A percentile compares a stretch with the other conserved stretches of the same genome.
These are phyloP conservation scores for Rhododendron molle DNA, from an alignment of 148 eudicot genomes.

Conservation along the genomic window DNA sequence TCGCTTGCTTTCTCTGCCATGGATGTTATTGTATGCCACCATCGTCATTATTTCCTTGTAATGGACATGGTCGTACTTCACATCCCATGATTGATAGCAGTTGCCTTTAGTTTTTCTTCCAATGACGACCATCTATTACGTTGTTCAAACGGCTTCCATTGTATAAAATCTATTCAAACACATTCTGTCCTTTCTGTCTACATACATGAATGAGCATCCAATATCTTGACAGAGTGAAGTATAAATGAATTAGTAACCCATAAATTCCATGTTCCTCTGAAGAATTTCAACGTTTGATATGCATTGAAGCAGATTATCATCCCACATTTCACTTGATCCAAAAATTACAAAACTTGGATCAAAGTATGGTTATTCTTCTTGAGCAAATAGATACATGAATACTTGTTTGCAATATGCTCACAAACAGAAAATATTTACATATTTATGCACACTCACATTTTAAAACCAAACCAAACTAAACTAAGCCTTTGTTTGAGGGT, in stretches of 20 bases:
- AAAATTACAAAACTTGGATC: background rate
- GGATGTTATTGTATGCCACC: background rate
- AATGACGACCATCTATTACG: background rate
- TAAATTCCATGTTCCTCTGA: background rate
- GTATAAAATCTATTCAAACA: background rate
- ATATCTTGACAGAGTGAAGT: background rate
- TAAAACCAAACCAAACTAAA: background rate
- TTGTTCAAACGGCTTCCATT: background rate
- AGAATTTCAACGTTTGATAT: background rate
- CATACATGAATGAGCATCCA: background rate
- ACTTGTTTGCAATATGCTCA: background rate
- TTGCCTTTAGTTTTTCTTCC: background rate
- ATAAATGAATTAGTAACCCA: background rate
- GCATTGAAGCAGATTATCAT: background rate
- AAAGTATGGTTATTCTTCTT: background rate
- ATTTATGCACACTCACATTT: background rate
- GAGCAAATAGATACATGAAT: background rate
- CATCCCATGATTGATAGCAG: background rate
- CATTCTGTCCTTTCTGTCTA: background rate
- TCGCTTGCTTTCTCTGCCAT: background rate
- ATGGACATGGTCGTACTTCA: background rate
- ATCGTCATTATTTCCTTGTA: background rate
- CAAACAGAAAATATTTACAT: background rate
- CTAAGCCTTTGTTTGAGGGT: background rate
- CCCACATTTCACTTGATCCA: background rate